Evolutionary conservation across 179 eudicot species (phyloP).

Genomic region (Gypsophila paniculata): DNA sequence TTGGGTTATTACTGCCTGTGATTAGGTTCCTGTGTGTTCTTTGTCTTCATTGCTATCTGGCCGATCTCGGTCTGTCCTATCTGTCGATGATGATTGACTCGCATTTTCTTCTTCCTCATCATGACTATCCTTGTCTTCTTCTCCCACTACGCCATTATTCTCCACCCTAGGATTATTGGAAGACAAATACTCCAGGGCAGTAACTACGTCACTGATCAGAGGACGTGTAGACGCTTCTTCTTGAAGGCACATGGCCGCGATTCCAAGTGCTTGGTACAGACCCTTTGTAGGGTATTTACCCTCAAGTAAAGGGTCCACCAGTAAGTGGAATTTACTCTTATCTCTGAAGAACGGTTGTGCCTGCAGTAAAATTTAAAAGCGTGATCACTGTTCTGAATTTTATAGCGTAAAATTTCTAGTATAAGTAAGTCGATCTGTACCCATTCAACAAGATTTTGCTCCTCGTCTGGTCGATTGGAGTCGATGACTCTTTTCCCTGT

Average conservation of each 20-base stretch:
- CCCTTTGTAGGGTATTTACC: slow-evolving; percentile 53
- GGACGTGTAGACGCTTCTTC: slow-evolving; percentile 72
- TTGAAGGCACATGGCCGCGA: slow-evolving; percentile 93
- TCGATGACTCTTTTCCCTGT: slow-evolving; percentile 75
- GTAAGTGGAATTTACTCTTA: slow-evolving; percentile 51
- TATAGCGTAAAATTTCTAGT: not conserved
- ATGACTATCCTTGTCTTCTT: no score
- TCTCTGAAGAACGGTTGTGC: slow-evolving; percentile 83
- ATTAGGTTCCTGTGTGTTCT: no score
- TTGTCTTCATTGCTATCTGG: no score
- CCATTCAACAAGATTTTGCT: slow-evolving; percentile 68
- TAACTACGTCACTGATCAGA: slow-evolving; percentile 63
- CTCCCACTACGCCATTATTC: no score
- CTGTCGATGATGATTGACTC: no score
- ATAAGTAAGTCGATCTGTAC: no score
- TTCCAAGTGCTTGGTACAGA: slow-evolving; percentile 77
- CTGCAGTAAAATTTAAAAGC: slow-evolving; percentile 34
- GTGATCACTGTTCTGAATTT: not conserved
- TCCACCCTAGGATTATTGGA: slow-evolving; percentile 14
- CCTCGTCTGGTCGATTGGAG: slow-evolving; percentile 48
- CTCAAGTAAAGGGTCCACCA: slow-evolving; percentile 70
- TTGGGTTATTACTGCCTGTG: no score
- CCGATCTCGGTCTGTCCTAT: no score
- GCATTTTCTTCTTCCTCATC: no score
- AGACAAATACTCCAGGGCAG: slow-evolving; percentile 56